Conservation (phyloP, 495 filamentous ascomycete species). For the Apiosordaria backusii region DNA sequence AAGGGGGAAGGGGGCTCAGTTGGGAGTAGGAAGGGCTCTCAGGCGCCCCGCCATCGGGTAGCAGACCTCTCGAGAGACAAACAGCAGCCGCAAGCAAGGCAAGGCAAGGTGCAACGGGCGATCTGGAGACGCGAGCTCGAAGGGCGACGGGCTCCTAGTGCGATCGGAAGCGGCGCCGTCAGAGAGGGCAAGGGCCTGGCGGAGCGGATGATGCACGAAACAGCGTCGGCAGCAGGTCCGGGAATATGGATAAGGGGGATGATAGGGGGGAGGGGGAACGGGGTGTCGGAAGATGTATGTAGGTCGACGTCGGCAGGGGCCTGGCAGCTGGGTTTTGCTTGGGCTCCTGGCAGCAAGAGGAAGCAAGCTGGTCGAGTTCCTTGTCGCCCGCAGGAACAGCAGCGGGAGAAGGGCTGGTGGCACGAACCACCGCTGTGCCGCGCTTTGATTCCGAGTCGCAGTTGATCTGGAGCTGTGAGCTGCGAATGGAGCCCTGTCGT, state of each 20-base stretch:
- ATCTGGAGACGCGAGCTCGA: constrained; percentile 11
- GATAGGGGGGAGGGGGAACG: constrained; percentile 5
- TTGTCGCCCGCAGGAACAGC: constrained; percentile 8
- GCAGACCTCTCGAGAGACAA: constrained; percentile 16
- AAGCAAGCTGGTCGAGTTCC: constrained; percentile 9
- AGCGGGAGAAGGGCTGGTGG: constrained; percentile 25
- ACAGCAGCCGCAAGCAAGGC: constrained; percentile 25
- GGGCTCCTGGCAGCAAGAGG: neutral
- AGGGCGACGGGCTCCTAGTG: constrained; percentile 20
- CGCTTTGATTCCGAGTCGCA: constrained; percentile 15
- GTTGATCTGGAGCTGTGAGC: neutral
- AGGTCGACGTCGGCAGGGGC: constrained; percentile 20
- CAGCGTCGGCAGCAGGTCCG: constrained; percentile 33
- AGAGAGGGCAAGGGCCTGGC: constrained; percentile 18
- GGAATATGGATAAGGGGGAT: constrained; percentile 17
- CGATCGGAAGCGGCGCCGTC: constrained; percentile 31
- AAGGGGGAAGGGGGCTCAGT: constrained; percentile 13
- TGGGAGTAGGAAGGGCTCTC: constrained; percentile 12
- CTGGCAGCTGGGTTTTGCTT: constrained; percentile 12
- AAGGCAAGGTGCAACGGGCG: constrained; percentile 22
- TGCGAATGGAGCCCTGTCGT: neutral
- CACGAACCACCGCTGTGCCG: constrained; percentile 32
- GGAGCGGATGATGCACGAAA: constrained; percentile 37
- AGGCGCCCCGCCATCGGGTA: constrained; percentile 35
- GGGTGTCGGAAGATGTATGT: constrained; percentile 31